A percentile compares a stretch with the other conserved stretches of the same genome.
phyloP scores from a whole-genome alignment of 176 grass and related monocot genomes.

The Oryza meridionalis region DNA sequence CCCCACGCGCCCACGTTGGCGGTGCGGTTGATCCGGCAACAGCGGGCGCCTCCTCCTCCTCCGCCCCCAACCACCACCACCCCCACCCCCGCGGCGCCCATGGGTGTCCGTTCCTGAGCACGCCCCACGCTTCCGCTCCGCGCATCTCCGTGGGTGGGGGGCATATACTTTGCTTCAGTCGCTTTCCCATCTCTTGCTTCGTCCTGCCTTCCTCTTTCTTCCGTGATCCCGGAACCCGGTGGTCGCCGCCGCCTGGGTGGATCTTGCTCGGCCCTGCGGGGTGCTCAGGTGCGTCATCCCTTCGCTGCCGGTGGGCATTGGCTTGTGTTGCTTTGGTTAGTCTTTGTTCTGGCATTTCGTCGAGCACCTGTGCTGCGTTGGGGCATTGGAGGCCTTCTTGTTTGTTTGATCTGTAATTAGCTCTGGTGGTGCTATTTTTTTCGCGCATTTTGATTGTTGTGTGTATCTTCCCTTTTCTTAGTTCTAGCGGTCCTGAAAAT shows the following conservation, averaged over 20 bases:
- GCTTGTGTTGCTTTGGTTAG: not conserved
- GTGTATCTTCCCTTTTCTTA: not conserved
- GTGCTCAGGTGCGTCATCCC: slow-evolving; percentile 37
- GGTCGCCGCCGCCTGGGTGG: not conserved
- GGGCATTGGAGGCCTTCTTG: not conserved
- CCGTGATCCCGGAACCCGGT: not conserved
- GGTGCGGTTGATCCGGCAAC: slow-evolving; percentile 50
- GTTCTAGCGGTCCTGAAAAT: not conserved
- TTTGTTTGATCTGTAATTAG: not conserved
- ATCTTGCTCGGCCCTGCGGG: slow-evolving; percentile 25
- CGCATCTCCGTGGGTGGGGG: slow-evolving; percentile 27
- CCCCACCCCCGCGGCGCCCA: not conserved
- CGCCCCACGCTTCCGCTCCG: slow-evolving; percentile 11
- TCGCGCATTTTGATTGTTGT: not conserved
- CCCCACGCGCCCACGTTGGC: slow-evolving; percentile 27
- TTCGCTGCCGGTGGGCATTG: not conserved
- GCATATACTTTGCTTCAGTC: slow-evolving; percentile 48
- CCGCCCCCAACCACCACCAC: not conserved
- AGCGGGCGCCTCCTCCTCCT: not conserved
- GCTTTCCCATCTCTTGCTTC: slow-evolving; percentile 29
- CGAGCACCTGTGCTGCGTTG: slow-evolving; percentile 27
- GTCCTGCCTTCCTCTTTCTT: not conserved
- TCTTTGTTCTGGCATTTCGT: slow-evolving; percentile 48
- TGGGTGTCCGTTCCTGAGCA: slow-evolving; percentile 9
- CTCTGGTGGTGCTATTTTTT: not conserved